Conservation (phyloP, 192 early-diverging fungal species). For the Phycomyces blakesleeanus region DNA sequence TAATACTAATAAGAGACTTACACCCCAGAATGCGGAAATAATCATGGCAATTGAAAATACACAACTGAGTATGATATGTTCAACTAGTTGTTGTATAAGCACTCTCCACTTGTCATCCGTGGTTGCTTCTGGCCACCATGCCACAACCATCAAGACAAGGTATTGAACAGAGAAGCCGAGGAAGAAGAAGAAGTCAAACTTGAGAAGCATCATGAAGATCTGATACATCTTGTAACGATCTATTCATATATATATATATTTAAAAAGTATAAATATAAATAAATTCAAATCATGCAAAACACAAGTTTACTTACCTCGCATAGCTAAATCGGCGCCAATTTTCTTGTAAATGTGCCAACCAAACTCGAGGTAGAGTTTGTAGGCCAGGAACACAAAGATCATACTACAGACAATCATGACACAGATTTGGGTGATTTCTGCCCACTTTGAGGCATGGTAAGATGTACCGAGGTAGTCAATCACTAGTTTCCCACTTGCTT, state of each 20-base stretch:
- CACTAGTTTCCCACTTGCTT: conserved; percentile 2
- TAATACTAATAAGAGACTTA: conserved; percentile 29
- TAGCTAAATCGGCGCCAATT: conserved; percentile 72
- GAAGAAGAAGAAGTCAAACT: conserved; percentile 80
- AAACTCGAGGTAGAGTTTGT: conserved; percentile 75
- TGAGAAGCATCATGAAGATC: conserved; percentile 76
- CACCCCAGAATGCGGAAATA: conserved; percentile 51
- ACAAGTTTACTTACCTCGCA: conserved; percentile 49
- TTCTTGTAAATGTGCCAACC: conserved; percentile 84
- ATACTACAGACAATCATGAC: conserved; percentile 49
- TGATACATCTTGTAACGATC: conserved; percentile 73
- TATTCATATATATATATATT: too few relatives aligned
- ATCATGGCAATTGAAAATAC: conserved; percentile 46
- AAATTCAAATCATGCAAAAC: conserved; percentile 8
- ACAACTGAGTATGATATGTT: conserved; percentile 46
- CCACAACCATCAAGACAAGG: conserved; percentile 61
- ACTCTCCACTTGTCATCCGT: conserved; percentile 15
- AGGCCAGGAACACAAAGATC: conserved; percentile 49
- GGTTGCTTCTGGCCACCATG: conserved; percentile 11
- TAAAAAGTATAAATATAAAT: neutral
- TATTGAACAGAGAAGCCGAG: conserved; percentile 75
- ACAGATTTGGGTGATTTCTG: conserved; percentile 53
- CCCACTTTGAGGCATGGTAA: conserved; percentile 28
- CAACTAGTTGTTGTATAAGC: conserved; percentile 30
- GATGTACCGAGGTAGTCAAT: conserved; percentile 15